Percentiles rank a stretch among this genome's conserved stretches.
These are phyloP conservation scores for Wilcoxina mikolae DNA, from an alignment of 495 filamentous ascomycete species.

Conservation along the genomic window DNA sequence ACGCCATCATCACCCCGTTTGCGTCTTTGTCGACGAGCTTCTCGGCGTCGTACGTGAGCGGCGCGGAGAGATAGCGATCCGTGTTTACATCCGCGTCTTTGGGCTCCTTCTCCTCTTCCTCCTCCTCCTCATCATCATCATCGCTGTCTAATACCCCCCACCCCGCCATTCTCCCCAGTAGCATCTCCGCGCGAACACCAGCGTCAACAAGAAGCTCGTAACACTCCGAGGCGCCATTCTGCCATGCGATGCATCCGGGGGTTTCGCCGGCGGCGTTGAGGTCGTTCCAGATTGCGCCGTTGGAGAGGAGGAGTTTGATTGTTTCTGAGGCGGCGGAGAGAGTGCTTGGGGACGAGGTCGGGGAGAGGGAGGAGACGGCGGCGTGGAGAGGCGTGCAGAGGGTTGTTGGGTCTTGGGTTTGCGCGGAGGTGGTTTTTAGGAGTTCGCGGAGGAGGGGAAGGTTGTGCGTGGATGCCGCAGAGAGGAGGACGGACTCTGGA, in stretches of 20 bases:
- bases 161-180: conserved; percentile 55
- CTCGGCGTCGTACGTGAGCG: conserved; percentile 56
- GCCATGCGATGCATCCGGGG: conserved; percentile 69
- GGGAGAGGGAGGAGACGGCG: conserved; percentile 70
- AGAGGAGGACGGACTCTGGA: conserved; percentile 51
- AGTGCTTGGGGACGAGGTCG: conserved; percentile 19
- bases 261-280: conserved; percentile 75
- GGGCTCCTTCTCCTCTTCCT: conserved; percentile 33
- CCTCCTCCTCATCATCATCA: conserved; percentile 42
- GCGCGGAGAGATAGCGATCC: conserved; percentile 53
- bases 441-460: conserved; percentile 57
- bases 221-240: conserved; percentile 59
- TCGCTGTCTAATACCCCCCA: conserved; percentile 58
- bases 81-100: conserved; percentile 18
- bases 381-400: conserved; percentile 57
- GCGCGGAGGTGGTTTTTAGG: conserved; percentile 39
- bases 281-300: conserved; percentile 96
- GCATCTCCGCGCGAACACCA: conserved; percentile 76
- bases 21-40: conserved; percentile 56
- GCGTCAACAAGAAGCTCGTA: conserved; percentile 83
- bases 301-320: conserved; percentile 60
- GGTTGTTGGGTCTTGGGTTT: conserved; percentile 69
- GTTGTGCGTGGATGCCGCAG: conserved; percentile 59
- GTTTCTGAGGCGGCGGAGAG: conserved; percentile 45
- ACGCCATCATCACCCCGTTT: conserved; percentile 96